Conservation (phyloP, 495 filamentous ascomycete genomes). For the Chaetomium cochliodes region DNA sequence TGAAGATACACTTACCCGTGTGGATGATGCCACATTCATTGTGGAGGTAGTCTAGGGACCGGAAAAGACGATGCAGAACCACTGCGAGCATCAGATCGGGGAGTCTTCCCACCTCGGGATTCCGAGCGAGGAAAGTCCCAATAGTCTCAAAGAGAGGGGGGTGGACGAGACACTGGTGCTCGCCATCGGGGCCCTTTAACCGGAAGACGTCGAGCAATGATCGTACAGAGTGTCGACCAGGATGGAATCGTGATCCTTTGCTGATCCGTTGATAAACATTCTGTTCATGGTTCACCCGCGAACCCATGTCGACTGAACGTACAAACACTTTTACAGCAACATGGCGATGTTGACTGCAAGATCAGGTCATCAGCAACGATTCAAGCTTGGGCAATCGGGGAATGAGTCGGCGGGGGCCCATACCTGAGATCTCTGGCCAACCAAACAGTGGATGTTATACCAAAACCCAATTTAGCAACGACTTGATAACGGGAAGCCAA, state of each 20-base stretch:
- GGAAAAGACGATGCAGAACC: conserved; percentile 38
- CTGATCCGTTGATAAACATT: conserved; percentile 42
- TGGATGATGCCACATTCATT: conserved; percentile 44
- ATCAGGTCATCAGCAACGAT: neutral
- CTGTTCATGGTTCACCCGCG: conserved; percentile 36
- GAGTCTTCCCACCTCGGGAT: conserved; percentile 31
- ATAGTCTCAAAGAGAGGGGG: conserved; percentile 44
- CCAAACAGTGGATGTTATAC: conserved; percentile 55
- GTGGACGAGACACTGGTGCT: conserved; percentile 47
- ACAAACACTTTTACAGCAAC: conserved; percentile 47
- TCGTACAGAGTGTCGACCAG: conserved; percentile 41
- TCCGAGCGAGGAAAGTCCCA: conserved; percentile 32
- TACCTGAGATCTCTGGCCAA: conserved; percentile 45
- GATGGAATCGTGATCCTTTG: conserved; percentile 30
- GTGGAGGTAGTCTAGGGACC: conserved; percentile 46
- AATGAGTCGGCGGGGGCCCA: neutral
- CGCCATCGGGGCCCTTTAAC: conserved; percentile 39
- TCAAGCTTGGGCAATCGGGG: neutral
- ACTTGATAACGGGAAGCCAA: conserved; percentile 49
- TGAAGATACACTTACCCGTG: conserved; percentile 36
- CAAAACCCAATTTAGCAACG: conserved; percentile 55
- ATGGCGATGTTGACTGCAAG: conserved; percentile 38
- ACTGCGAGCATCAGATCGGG: conserved; percentile 34
- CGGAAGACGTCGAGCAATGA: conserved; percentile 45
- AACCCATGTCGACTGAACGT: conserved; percentile 24